Base-by-base conservation (phyloP, 1,284 basidiomycete species). In the Rhizoctonia solani region DNA sequence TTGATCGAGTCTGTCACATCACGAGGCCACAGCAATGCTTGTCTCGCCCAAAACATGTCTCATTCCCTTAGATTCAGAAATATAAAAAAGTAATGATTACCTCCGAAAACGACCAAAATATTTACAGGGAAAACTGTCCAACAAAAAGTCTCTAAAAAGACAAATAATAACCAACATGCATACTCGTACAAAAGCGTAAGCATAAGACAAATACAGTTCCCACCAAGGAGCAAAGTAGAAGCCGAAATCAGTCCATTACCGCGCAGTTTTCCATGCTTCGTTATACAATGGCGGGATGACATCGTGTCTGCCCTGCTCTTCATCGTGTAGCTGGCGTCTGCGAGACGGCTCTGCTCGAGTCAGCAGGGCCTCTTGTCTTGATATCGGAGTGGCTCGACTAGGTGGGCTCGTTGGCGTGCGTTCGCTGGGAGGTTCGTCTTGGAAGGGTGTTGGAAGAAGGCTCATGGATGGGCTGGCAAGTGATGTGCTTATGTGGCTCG, bases 221-320 rank as follows among this genome's bases (percentile, higher is more conserved):
- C 23, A 9, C 8, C 6, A 53, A 53, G 16, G 50, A n/a, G 16
- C 16, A 39, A 39, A 8, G 16, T 39, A 39, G 37, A 8, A 16
- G 8, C 37, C 37, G 8, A 8, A 39, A 39, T 16, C 9, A 39
- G 37, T 8, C n/a, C n/a, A 39, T 39, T 16, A 39, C 16, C 37
- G 27, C 13, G 19, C 41, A 6, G 23, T 53, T n/a, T 63, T 63
- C 59, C 59, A 63, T 6, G 59, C 59, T 30, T 63, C 59, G 49
- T 63, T 63, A 21, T 63, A 63, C 23, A 50, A 39, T 9, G 59
- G 59, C 21, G 59, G 59, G 23, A 63, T 63, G 3, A 49, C 59
- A 25, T 63, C 46, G 27, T 52, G 34, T 34, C 37, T 46, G 32
- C n/a, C 44, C 21, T 29, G 41, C 56, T 9, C 19, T 44, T 39